Evolutionary conservation across 805 yeast genomes (phyloP).

Genomic region (Nakazawaea wickerhamii): DNA sequence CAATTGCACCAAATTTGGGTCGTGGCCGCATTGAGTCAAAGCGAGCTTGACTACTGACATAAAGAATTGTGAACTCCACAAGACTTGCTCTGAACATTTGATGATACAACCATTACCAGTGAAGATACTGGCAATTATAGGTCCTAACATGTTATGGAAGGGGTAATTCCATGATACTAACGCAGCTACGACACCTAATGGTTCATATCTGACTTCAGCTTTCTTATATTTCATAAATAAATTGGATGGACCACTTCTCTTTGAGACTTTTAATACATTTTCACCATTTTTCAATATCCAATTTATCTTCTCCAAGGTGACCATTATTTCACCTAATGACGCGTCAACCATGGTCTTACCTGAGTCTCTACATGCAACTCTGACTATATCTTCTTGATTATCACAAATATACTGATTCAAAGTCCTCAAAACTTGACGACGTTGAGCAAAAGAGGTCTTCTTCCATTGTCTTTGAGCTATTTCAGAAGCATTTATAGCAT

Average conservation of each 20-base stretch:
- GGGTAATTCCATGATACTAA: constrained; percentile 98
- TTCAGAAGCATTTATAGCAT: constrained; percentile 45
- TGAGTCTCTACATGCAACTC: constrained; percentile 93
- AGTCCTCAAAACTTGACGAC: constrained; percentile 68
- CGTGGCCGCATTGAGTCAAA: constrained; percentile 65
- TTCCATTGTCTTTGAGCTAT: constrained; percentile 50
- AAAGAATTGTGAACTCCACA: constrained; percentile 88
- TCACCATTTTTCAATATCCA: constrained; percentile 90
- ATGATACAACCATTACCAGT: constrained; percentile 90
- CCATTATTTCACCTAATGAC: constrained; percentile 93
- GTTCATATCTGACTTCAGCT: constrained; percentile 92
- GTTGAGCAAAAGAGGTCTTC: constrained; percentile 51
- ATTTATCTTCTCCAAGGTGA: constrained; percentile 84
- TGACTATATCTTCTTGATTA: constrained; percentile 81
- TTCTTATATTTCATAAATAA: constrained; percentile 83
- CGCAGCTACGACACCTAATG: constrained; percentile 84
- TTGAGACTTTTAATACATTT: constrained; percentile 58
- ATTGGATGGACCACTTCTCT: constrained; percentile 84
- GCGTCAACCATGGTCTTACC: constrained; percentile 97
- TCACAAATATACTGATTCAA: constrained; percentile 65
- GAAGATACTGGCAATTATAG: constrained; percentile 80
- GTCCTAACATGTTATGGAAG: constrained; percentile 90
- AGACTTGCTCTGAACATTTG: constrained; percentile 93
- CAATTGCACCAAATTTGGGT: constrained; percentile 81
- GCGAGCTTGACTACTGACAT: constrained; percentile 67